Percentiles rank a stretch among this genome's conserved stretches.
These are phyloP conservation scores for Paramarasmius palmivorus DNA, from an alignment of 1,284 basidiomycete genomes.

Conservation along the genomic window DNA sequence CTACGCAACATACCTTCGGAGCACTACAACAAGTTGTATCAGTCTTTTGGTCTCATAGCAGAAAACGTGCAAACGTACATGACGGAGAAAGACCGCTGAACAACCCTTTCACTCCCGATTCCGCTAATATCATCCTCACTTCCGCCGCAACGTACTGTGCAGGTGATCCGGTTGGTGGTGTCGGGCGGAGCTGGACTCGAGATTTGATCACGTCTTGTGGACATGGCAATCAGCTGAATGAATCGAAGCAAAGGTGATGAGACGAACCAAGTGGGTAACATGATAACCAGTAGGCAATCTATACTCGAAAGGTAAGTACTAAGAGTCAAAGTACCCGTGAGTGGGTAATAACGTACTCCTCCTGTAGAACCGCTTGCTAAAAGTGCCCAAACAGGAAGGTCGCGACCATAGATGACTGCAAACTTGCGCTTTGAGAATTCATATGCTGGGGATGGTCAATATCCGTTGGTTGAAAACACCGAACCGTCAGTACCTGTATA, in stretches of 20 bases:
- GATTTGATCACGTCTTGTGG: constrained; percentile 86
- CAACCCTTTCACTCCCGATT: constrained; percentile 75
- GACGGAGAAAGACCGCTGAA: constrained; percentile 76
- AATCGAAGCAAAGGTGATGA: constrained; percentile 1
- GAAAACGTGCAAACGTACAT: constrained; percentile 41
- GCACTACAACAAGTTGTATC: constrained; percentile 32
- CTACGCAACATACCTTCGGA: constrained; percentile 52
- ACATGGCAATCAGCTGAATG: background rate
- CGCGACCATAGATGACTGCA: constrained; percentile 54
- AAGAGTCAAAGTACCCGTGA: constrained; percentile 1
- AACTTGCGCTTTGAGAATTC: constrained; percentile 88
- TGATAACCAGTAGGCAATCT: constrained; percentile 92
- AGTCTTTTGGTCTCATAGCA: background rate
- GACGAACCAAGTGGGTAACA: constrained; percentile 81
- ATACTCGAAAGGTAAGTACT: background rate
- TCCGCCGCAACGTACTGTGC: constrained; percentile 83
- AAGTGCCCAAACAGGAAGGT: constrained; percentile 88
- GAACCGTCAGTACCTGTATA: constrained; percentile 59
- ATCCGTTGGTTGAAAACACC: background rate
- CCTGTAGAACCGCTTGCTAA: constrained; percentile 87
- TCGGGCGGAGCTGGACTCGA: constrained; percentile 78
- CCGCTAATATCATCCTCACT: constrained; percentile 64
- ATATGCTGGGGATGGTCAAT: constrained; percentile 54
- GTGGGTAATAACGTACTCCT: constrained; percentile 58
- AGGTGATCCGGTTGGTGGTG: constrained; percentile 76